A percentile compares a stretch with the other conserved stretches of the same genome.
Conservation (phyloP, 225 moss, liverwort and hornwort genomes). For the Ulota crispa region DNA sequence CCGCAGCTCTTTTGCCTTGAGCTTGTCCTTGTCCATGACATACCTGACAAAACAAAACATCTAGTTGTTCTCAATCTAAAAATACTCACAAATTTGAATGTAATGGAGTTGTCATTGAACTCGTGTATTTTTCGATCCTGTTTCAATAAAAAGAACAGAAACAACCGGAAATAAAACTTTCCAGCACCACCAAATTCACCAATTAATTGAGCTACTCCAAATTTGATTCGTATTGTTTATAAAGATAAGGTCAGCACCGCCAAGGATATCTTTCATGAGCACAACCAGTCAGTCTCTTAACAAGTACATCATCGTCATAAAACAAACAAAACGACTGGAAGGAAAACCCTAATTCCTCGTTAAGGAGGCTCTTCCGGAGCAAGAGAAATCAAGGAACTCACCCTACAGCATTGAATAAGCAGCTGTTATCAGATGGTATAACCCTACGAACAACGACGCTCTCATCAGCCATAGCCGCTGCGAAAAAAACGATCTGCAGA, state of each 20-base stretch:
- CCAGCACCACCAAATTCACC: not conserved
- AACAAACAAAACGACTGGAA: not conserved
- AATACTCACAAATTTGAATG: not conserved
- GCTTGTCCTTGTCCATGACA: slow-evolving; percentile 94
- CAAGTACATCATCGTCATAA: not conserved
- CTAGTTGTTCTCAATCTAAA: not conserved
- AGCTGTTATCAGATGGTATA: slow-evolving; percentile 96
- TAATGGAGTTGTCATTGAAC: not conserved
- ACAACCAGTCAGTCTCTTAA: not conserved
- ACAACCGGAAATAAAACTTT: not conserved
- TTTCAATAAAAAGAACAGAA: not conserved
- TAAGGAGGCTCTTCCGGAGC: not conserved
- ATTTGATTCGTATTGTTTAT: not conserved
- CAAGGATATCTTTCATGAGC: not conserved
- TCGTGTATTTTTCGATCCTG: not conserved
- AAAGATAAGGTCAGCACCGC: not conserved
- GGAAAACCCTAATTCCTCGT: slow-evolving; percentile 12
- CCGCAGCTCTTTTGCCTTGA: slow-evolving; percentile 78
- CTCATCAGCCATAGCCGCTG: slow-evolving; percentile 50
- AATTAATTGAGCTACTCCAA: not conserved
- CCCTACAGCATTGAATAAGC: slow-evolving; percentile 97
- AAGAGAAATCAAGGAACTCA: slow-evolving; percentile 27
- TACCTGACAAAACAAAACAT: slow-evolving; percentile 53
- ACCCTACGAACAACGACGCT: slow-evolving; percentile 71
- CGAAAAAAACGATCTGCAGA: slow-evolving; percentile 20